Evolutionary conservation across 345 rosid species (phyloP), one percentile per base, ranked within the genome.

Genomic region (Bruguiera sexangula): DNA sequence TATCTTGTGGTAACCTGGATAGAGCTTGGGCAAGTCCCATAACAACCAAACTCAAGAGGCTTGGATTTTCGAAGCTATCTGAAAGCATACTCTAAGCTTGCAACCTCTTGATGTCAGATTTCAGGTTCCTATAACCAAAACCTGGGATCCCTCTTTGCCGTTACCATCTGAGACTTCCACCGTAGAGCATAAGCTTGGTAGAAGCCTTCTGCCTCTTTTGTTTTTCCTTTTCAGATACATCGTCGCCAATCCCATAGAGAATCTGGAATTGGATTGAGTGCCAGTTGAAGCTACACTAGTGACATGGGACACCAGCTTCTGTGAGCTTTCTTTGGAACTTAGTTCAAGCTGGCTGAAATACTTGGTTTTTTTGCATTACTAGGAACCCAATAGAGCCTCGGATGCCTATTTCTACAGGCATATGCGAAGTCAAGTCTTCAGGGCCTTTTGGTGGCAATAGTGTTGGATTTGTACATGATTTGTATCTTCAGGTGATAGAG

Each of bases 21-120:
- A 83, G 83, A 85, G 87, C 89, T 54, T 87, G 97, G 99, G 80
- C 89, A 32, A 81, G 74, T 70, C 96, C 97, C 8, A 72, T 89
- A 72, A 83, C 95, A 16, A 90, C 73, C 66, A 84, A 83, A 70
- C 94, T 95, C 79, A 95, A 83, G 86, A 95, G 92, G 83, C 96
- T 92, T 65, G 86, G 97, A 60, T 95, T 92, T 88, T 90, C 99
- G 24, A 95, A 92, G 81, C 92, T 95, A 65, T 85, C 86, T 1
- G 88, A 92, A 70, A 90, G 89, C 76, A 75, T 84, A 70, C 57
- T 77, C 78, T 95, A 88, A 77, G 73, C 72, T 65, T 75, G 82
- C 80, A 76, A 61, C 59, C 77, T 83, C 74, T 83, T 83, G 54
- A 67, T 71, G 29, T 86, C 88, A 43, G 85, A 82, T 56, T 85